Evolutionary conservation across 176 grass and related monocot genomes (phyloP).

Genomic region (Eleusine coracana): DNA sequence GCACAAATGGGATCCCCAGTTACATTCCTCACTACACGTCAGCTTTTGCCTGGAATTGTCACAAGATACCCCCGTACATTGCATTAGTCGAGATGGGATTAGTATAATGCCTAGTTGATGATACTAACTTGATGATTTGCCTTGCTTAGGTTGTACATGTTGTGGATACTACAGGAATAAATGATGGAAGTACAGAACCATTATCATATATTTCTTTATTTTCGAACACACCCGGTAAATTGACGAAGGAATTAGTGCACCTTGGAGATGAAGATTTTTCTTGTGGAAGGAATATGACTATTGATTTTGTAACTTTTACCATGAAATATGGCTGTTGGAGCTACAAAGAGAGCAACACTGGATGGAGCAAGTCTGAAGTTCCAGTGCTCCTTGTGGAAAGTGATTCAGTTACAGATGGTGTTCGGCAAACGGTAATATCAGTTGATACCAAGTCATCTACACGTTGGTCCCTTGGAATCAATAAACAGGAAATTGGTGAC

Average conservation of each 20-base stretch:
- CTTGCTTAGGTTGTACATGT: slow-evolving; percentile 91
- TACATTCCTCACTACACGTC: not conserved
- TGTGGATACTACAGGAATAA: slow-evolving; percentile 67
- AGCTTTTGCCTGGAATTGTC: not conserved
- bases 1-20: not conserved
- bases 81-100: slow-evolving; percentile 15
- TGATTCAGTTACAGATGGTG: slow-evolving; percentile 52
- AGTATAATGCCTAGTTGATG: not conserved
- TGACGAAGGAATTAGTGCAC: slow-evolving; percentile 66
- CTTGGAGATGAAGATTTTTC: slow-evolving; percentile 79
- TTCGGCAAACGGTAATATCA: slow-evolving; percentile 62
- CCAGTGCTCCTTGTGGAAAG: slow-evolving; percentile 75
- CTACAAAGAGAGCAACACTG: slow-evolving; percentile 58
- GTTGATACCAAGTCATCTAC: slow-evolving; percentile 78
- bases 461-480: slow-evolving; percentile 83
- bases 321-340: slow-evolving; percentile 90
- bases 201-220: slow-evolving; percentile 87
- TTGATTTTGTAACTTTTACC: slow-evolving; percentile 84
- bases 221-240: slow-evolving; percentile 81
- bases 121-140: slow-evolving; percentile 29
- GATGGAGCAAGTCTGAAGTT: slow-evolving; percentile 79
- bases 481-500: slow-evolving; percentile 74
- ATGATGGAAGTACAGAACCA: slow-evolving; percentile 55
- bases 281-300: slow-evolving; percentile 67
- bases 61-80: not conserved